A percentile compares a stretch with the other conserved stretches of the same genome.
phyloP scores from a whole-genome alignment of 225 moss, liverwort and hornwort species.

The Marchantia polymorpha region DNA sequence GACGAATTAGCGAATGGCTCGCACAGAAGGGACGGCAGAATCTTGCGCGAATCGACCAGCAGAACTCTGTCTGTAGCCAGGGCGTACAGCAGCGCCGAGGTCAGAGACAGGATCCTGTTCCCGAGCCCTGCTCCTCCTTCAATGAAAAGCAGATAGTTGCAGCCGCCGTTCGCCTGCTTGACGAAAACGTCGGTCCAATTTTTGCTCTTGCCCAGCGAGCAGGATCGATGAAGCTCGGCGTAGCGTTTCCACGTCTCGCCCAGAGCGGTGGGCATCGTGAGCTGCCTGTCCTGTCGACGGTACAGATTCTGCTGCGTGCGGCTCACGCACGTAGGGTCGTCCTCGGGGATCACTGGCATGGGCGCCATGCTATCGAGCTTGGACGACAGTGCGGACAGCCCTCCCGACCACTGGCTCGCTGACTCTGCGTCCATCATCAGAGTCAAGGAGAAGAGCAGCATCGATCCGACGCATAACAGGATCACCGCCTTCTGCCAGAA shows the following conservation, averaged over 20 bases:
- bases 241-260: slow-evolving; percentile 50
- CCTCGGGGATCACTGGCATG: background rate
- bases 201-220: slow-evolving; percentile 38
- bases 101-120: slow-evolving; percentile 56
- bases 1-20: slow-evolving; percentile 53
- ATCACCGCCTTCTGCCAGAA: slow-evolving; percentile 34
- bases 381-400: slow-evolving; percentile 3
- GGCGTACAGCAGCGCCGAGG: slow-evolving; percentile 52
- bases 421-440: slow-evolving; percentile 31
- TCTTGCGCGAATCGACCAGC: slow-evolving; percentile 43
- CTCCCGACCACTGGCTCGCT: slow-evolving; percentile 23
- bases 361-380: background rate
- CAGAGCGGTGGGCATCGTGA: slow-evolving; percentile 37
- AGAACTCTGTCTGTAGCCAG: slow-evolving; percentile 55
- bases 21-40: slow-evolving; percentile 45
- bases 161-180: slow-evolving; percentile 31
- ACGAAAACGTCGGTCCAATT: slow-evolving; percentile 58
- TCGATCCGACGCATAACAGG: slow-evolving; percentile 26
- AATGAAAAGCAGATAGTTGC: slow-evolving; percentile 48
- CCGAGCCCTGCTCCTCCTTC: slow-evolving; percentile 42
- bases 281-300: slow-evolving; percentile 36
- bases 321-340: slow-evolving; percentile 44
- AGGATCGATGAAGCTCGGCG: slow-evolving; percentile 46
- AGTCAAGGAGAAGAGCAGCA: slow-evolving; percentile 34
- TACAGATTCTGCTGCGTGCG: slow-evolving; percentile 55